Conservation (phyloP, 306 rosid genomes). For the Hylodesmum podocarpum region DNA sequence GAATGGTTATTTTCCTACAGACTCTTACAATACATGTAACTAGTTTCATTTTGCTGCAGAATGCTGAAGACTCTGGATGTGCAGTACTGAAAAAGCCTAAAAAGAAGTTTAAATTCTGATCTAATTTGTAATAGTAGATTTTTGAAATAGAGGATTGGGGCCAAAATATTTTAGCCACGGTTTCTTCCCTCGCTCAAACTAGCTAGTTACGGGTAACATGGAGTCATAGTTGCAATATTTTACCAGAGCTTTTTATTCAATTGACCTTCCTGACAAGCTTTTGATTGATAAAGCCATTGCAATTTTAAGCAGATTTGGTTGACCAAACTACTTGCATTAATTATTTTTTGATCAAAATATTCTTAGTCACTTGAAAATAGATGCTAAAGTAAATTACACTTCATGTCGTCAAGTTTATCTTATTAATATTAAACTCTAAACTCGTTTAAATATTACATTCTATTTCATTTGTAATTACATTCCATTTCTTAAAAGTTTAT, state of each 20-base stretch:
- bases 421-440: no score
- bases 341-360: no score
- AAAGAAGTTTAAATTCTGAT: slow-evolving; percentile 51
- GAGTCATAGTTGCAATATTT: not conserved
- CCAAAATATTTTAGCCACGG: slow-evolving; percentile 10
- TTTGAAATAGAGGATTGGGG: slow-evolving; percentile 11
- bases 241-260: not conserved
- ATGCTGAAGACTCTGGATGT: slow-evolving; percentile 41
- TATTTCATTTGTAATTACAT: no score
- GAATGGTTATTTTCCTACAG: slow-evolving; percentile 11
- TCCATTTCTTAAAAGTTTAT: no score
- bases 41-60: slow-evolving; percentile 41
- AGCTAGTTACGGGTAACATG: not conserved
- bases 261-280: not conserved
- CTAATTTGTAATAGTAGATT: not conserved
- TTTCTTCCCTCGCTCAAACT: slow-evolving; percentile 25
- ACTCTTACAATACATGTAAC: slow-evolving; percentile 9
- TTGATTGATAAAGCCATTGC: no score
- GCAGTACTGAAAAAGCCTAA: slow-evolving; percentile 45
- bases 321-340: no score
- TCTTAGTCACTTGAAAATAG: no score
- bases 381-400: no score
- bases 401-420: no score
- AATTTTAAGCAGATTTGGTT: no score
- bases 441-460: no score